Evolutionary conservation across 352 stramenopile genomes (phyloP).

Genomic region (Phytophthora cryptogea): DNA sequence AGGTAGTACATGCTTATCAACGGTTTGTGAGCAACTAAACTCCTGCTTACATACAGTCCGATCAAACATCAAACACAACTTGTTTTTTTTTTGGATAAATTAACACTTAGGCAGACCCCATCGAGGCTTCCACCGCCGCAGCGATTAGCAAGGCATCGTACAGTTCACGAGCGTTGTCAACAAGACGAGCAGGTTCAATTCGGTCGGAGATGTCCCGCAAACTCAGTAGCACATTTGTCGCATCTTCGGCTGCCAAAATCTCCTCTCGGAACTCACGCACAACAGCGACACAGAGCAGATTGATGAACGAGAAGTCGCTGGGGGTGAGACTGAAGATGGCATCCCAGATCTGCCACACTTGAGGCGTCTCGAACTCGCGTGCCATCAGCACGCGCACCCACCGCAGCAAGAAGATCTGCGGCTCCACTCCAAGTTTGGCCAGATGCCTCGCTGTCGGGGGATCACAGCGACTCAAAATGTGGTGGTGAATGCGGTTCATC

Average conservation of each 20-base stretch:
- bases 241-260: constrained; percentile 65
- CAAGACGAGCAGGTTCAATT: constrained; percentile 51
- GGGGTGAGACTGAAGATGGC: constrained; percentile 76
- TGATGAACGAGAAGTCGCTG: constrained; percentile 77
- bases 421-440: constrained; percentile 52
- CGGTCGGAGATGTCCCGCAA: constrained; percentile 61
- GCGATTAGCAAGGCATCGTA: constrained; percentile 73
- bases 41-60: neutral
- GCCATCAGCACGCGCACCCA: constrained; percentile 83
- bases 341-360: constrained; percentile 83
- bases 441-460: constrained; percentile 62
- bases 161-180: constrained; percentile 63
- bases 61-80: neutral
- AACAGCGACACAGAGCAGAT: constrained; percentile 74
- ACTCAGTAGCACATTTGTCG: constrained; percentile 56
- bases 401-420: constrained; percentile 72
- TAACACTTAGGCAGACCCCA: constrained; percentile 21
- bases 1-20: no score
- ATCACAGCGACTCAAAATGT: constrained; percentile 66
- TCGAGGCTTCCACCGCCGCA: constrained; percentile 56
- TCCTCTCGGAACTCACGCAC: constrained; percentile 69
- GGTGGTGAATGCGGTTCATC: constrained; percentile 75
- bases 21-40: neutral
- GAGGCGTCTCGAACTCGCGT: constrained; percentile 70
- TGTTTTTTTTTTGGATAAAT: constrained; percentile 15